Conservation (phyloP, 1,139 yeast genomes). For the Sugiyamaella xylanicola region DNA sequence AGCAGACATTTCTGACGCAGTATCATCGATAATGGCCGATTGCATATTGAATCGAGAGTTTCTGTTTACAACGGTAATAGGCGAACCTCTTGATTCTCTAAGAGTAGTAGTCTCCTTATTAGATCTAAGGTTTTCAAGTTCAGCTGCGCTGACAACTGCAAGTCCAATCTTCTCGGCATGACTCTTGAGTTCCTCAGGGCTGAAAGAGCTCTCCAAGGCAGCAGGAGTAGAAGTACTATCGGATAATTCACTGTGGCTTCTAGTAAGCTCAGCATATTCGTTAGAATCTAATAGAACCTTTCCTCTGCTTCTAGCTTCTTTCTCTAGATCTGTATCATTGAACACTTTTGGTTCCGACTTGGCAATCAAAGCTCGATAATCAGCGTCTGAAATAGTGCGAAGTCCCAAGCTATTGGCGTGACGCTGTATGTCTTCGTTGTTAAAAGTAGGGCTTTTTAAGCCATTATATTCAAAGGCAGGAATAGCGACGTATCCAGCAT, state of each 20-base stretch:
- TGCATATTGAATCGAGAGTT: conserved; percentile 25
- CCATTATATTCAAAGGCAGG: conserved; percentile 19
- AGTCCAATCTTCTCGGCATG: conserved; percentile 43
- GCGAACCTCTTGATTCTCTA: conserved; percentile 31
- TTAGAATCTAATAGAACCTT: conserved; percentile 19
- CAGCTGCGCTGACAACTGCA: conserved; percentile 43
- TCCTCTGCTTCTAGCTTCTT: conserved; percentile 22
- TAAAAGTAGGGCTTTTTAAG: conserved; percentile 7
- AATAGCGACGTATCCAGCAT: conserved; percentile 31
- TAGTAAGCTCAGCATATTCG: conserved; percentile 19
- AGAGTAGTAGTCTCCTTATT: conserved; percentile 25
- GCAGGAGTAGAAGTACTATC: not conserved
- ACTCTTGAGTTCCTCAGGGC: conserved; percentile 18
- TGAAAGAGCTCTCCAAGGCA: not conserved
- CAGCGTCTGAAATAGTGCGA: conserved; percentile 13
- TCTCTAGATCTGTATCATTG: conserved; percentile 20
- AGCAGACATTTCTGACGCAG: conserved; percentile 22
- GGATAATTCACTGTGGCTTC: not conserved
- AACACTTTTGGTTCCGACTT: conserved; percentile 11
- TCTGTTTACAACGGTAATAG: conserved; percentile 29
- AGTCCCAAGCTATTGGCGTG: conserved; percentile 43
- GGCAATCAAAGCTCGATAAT: conserved; percentile 14
- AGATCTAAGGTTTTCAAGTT: conserved; percentile 33
- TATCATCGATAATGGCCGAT: conserved; percentile 31
- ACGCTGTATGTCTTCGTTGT: conserved; percentile 16